Evolutionary conservation across 2,329 filamentous ascomycete genomes (phyloP).

Genomic region (Penicillium fuscoglaucum): DNA sequence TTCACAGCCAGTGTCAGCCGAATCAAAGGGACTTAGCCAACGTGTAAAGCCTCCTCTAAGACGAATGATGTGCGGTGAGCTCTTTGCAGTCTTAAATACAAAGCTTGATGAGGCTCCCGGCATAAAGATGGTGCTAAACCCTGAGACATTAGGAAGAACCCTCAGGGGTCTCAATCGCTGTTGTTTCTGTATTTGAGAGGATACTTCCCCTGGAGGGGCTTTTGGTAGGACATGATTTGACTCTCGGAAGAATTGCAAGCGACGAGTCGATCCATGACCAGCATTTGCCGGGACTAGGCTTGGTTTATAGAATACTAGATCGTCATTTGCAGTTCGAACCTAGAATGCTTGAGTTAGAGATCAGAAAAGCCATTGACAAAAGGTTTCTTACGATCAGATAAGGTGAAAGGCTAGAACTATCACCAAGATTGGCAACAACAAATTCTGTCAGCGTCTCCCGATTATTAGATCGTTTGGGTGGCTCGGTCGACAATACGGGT

Average conservation of each 20-base stretch:
- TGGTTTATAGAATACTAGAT: slow-evolving; percentile 85
- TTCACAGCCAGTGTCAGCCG: slow-evolving; percentile 63
- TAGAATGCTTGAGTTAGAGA: slow-evolving; percentile 36
- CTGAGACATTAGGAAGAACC: slow-evolving; percentile 57
- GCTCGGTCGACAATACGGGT: slow-evolving; percentile 71
- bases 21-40: slow-evolving; percentile 74
- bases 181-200: slow-evolving; percentile 31
- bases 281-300: slow-evolving; percentile 51
- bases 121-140: slow-evolving; percentile 79
- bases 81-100: slow-evolving; percentile 77
- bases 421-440: slow-evolving; percentile 80
- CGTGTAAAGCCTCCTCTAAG: slow-evolving; percentile 68
- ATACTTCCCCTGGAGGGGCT: slow-evolving; percentile 53
- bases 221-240: slow-evolving; percentile 67
- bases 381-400: slow-evolving; percentile 71
- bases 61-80: slow-evolving; percentile 70
- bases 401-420: slow-evolving; percentile 66
- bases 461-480: slow-evolving; percentile 66
- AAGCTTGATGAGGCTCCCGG: slow-evolving; percentile 78
- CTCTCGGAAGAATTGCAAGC: slow-evolving; percentile 74
- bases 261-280: slow-evolving; percentile 12
- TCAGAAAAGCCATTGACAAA: not conserved
- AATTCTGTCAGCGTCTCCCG: slow-evolving; percentile 77
- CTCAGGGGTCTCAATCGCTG: slow-evolving; percentile 47
- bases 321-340: slow-evolving; percentile 76